Evolutionary conservation across 75 land plant species (phyloP), one percentile per base, ranked within the genome.

Genomic region (Selaginella tamariscina): DNA sequence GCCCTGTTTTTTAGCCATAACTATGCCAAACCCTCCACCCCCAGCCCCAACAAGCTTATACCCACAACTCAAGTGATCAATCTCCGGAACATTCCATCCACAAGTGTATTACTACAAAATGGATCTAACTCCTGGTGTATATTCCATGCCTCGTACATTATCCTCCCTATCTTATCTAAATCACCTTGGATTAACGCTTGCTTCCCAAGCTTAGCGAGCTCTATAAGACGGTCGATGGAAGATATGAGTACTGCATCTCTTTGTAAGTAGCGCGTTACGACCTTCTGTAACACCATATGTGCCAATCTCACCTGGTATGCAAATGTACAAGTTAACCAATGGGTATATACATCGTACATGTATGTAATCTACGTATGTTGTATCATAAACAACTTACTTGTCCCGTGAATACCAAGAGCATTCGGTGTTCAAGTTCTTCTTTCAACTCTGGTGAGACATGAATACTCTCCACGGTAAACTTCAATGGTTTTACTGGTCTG

Each of bases 11-110:
- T 79, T 86, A 15, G 96, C 91, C 11, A 94, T 82, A 30, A 94
- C 68, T 56, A 94, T 67, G 1, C 86, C 96, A 66, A 94, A 94
- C 18, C 98, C 98, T 44, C 98, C 98, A 33, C 98, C 98, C 49
- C 98, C 98, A 33, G 98, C 98, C 22, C 98, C 98, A 1, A 94
- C 91, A 23, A 94, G 91, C 80, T 94, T 94, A 65, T 94, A 91
- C 0, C 98, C 98, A 65, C 82, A 80, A 65, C 91, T 84, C 55
- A 75, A 85, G 1, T 70, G 79, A 1, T 73, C 72, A 9, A 84
- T 83, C 72, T 77, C n/a, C 55, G 72, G 69, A 94, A 94, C 1
- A 94, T 71, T 23, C 32, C 70, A 69, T 94, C 98, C 22, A 94
- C 98, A 76, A 83, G 79, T 24, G 56, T 62, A 56, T 89, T 94